Percentiles rank a stretch among this genome's conserved stretches.
Conservation (phyloP, 2,329 filamentous ascomycete species). For the Rugonectria rugulosa region DNA sequence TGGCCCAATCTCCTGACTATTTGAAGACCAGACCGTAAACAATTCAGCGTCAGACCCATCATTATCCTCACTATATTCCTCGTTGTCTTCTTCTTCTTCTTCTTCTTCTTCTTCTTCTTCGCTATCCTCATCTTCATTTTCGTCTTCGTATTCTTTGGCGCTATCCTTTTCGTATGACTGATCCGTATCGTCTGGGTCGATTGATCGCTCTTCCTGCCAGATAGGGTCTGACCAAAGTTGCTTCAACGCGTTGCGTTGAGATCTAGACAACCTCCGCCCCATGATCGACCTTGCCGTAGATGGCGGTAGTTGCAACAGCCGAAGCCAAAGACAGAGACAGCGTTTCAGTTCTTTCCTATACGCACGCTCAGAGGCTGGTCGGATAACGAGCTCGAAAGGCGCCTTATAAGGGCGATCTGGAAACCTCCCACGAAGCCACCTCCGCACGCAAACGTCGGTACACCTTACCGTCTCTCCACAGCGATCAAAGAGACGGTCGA, state of each 20-base stretch:
- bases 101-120: background rate
- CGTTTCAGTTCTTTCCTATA: constrained; percentile 3
- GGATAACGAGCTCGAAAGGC: background rate
- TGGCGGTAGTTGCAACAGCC: background rate
- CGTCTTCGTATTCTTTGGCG: background rate
- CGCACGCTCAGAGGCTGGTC: background rate
- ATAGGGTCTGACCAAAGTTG: background rate
- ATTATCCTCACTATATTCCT: no score
- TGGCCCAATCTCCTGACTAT: background rate
- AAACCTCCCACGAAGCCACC: background rate
- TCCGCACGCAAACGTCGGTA: background rate
- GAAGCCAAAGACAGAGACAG: background rate
- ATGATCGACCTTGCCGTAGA: background rate
- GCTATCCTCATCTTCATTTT: background rate
- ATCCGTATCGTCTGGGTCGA: background rate
- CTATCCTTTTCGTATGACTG: background rate
- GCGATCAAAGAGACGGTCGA: constrained; percentile 1
- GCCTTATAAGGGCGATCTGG: background rate
- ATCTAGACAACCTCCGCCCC: background rate
- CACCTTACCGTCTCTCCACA: background rate
- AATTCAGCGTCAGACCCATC: no score
- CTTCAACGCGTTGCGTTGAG: background rate
- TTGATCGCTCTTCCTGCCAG: background rate
- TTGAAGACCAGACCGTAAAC: no score
- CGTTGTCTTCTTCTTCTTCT: background rate